Evolutionary conservation across 768 basidiomycete genomes (phyloP).

Genomic region (Mycena sanguinolenta): DNA sequence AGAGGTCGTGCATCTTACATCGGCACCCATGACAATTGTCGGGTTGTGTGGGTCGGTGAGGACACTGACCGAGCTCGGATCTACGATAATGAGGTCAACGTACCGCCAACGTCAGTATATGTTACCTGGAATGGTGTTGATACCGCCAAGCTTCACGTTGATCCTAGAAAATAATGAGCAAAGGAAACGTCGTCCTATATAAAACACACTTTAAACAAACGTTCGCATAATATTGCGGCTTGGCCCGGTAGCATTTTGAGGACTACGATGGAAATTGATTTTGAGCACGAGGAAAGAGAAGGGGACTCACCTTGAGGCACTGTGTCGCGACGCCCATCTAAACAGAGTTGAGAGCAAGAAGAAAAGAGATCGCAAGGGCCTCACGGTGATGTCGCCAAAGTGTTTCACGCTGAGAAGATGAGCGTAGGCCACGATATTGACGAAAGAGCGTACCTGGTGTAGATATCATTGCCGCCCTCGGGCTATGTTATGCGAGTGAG

Average conservation of each 20-base stretch:
- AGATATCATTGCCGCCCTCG: constrained; percentile 81
- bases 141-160: constrained; percentile 88
- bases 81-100: constrained; percentile 36
- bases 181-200: neutral
- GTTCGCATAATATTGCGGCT: constrained; percentile 85
- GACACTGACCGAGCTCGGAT: constrained; percentile 67
- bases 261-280: constrained; percentile 58
- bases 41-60: constrained; percentile 72
- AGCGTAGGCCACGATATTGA: too few species aligned
- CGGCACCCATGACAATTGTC: constrained; percentile 83
- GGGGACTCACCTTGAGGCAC: constrained; percentile 49
- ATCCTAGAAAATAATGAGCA: constrained; percentile 59
- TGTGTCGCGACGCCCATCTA: constrained; percentile 83
- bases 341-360: constrained; percentile 1
- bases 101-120: neutral
- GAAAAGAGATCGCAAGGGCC: neutral
- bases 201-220: constrained; percentile 79
- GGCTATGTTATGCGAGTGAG: constrained; percentile 41
- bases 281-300: too few species aligned
- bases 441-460: constrained; percentile 59
- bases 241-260: constrained; percentile 74
- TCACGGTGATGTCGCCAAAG: constrained; percentile 76
- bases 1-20: constrained; percentile 44
- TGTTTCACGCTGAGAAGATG: constrained; percentile 74
- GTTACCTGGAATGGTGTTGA: constrained; percentile 76